Conservation (phyloP, 2,329 filamentous ascomycete species). For the Colletotrichum sp. region DNA sequence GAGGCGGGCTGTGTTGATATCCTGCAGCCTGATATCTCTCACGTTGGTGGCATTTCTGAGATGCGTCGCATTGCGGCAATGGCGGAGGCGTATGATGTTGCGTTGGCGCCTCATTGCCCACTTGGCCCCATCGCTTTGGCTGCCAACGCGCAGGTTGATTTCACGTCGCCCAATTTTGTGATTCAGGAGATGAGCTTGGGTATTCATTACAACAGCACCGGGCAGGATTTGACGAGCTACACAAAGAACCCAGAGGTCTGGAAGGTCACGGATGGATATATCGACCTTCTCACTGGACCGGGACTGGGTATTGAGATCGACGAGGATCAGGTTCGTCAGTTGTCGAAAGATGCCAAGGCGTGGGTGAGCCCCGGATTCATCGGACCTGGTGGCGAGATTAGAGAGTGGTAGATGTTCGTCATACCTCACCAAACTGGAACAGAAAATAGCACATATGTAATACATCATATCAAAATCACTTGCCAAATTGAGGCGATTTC, state of each 20-base stretch:
- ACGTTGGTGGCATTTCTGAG: conserved; percentile 77
- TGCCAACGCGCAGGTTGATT: conserved; percentile 71
- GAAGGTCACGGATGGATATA: conserved; percentile 69
- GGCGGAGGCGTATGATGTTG: conserved; percentile 76
- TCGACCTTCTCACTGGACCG: conserved; percentile 62
- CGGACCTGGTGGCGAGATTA: conserved; percentile 68
- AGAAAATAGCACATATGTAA: background rate
- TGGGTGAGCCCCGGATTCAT: conserved; percentile 73
- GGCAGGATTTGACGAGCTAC: conserved; percentile 71
- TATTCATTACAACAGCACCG: conserved; percentile 78
- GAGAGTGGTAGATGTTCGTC: conserved; percentile 64
- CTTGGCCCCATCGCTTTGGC: conserved; percentile 76
- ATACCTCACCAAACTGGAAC: accelerated
- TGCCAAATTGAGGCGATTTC: accelerated
- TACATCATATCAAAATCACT: accelerated
- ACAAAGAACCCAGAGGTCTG: conserved; percentile 69
- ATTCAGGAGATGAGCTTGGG: conserved; percentile 83
- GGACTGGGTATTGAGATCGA: conserved; percentile 75
- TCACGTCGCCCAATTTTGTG: conserved; percentile 66
- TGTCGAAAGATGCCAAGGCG: conserved; percentile 62
- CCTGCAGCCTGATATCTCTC: conserved; percentile 74
- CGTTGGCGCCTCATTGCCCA: conserved; percentile 76
- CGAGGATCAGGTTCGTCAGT: conserved; percentile 68
- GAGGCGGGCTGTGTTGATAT: conserved; percentile 73
- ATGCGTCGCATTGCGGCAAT: conserved; percentile 72